Evolutionary conservation across 495 filamentous ascomycete species (phyloP), one percentile per base, ranked within the genome.

Genomic region (Aspergillus wentii): DNA sequence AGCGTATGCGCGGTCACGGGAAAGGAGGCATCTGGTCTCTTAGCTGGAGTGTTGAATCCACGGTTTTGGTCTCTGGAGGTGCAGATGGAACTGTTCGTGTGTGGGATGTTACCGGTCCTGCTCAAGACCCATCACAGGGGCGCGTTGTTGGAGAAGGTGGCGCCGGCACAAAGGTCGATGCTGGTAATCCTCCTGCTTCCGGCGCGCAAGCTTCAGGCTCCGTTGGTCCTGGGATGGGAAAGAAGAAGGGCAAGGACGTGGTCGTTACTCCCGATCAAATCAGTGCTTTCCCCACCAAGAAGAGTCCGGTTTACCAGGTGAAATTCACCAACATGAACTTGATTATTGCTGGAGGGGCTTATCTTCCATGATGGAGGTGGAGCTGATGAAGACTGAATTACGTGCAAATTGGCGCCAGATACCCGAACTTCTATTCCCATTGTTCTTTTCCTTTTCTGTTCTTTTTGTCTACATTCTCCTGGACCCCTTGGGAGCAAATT

Each of bases 21-120:
- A 89, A 90, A 54, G 90, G 89, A 15, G 91, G 89, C 13, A 89
- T 97, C 49, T 94, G 88, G 80, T 89, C 86, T 2, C 71, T 98
- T 4, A 84, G 80, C 52, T 98, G 90, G 72, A 89, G 83, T 43
- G 84, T 87, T 18, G 92, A 98, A 61, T 88, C 86, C 7, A 91
- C 69, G 11, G 82, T 95, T 2, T 72, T 98, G 1, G 82, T 87
- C 7, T 95, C 88, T 5, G 88, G 86, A 23, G 91, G 91, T 17
- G 80, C 86, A n/a, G 92, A 98, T 59, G 79, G 83, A 40, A 95
- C 89, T 1, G 88, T 97, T 11, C 83, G 92, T 8, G 68, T 95
- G 13, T 98, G 92, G 92, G 91, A 98, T 50, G 78, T 89, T n/a
- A 64, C 80, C 40, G 68, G 82, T 43, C 73, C 81, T 9, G 49